Percentiles rank a stretch among this genome's conserved stretches.
These are phyloP conservation scores for Thalassiosira hispida DNA, from an alignment of 352 stramenopile species.

Conservation along the genomic window DNA sequence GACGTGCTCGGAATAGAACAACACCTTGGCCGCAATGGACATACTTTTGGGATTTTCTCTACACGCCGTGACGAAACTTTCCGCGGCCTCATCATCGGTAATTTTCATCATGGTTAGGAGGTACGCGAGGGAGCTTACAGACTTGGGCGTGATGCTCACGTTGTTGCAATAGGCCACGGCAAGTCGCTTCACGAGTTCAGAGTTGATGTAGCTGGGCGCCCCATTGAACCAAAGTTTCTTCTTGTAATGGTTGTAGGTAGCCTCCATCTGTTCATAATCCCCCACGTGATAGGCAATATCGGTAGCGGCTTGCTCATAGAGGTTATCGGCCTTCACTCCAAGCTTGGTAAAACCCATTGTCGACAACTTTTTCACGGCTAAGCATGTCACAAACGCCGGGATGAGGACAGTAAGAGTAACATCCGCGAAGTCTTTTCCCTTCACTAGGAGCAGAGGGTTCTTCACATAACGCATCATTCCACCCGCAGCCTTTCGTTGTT, in stretches of 20 bases:
- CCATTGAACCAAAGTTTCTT: slow-evolving; percentile 68
- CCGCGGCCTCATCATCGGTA: slow-evolving; percentile 67
- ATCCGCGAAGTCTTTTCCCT: slow-evolving; percentile 64
- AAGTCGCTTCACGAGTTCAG: slow-evolving; percentile 64
- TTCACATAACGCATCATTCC: slow-evolving; percentile 55
- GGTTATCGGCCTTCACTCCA: slow-evolving; percentile 37
- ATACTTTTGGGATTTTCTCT: slow-evolving; percentile 65
- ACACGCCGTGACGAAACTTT: slow-evolving; percentile 65
- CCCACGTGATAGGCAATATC: slow-evolving; percentile 83
- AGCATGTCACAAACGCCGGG: slow-evolving; percentile 55
- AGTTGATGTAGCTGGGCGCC: slow-evolving; percentile 42
- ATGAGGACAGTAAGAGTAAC: slow-evolving; percentile 74
- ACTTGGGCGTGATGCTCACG: slow-evolving; percentile 66
- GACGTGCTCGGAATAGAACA: slow-evolving; percentile 51
- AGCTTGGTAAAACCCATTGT: slow-evolving; percentile 58
- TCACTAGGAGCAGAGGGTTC: slow-evolving; percentile 50
- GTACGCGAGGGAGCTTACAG: slow-evolving; percentile 75
- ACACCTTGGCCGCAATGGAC: slow-evolving; percentile 39
- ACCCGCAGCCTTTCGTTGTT: slow-evolving; percentile 39
- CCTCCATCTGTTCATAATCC: slow-evolving; percentile 80
- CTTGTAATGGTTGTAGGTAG: slow-evolving; percentile 70
- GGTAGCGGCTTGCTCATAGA: slow-evolving; percentile 62
- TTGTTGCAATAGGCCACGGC: slow-evolving; percentile 74
- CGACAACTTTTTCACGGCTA: slow-evolving; percentile 41
- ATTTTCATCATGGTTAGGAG: slow-evolving; percentile 76